Percentiles rank a stretch among this genome's conserved stretches.
These are phyloP conservation scores for Paraphaeosphaeria sporulosa DNA, from an alignment of 2,329 filamentous ascomycete genomes.

Conservation along the genomic window DNA sequence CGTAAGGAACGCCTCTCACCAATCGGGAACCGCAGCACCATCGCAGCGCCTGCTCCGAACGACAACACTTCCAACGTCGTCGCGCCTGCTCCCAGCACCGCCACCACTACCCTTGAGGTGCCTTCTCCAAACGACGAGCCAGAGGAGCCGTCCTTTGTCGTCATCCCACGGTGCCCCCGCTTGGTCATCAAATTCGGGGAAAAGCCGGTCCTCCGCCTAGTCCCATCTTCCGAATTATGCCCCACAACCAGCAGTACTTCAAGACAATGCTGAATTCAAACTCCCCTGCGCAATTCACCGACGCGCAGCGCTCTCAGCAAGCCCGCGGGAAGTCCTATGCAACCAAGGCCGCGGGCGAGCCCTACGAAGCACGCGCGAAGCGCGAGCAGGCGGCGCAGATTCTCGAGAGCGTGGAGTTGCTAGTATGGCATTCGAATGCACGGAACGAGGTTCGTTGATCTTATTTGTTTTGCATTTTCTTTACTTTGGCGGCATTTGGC, in stretches of 20 bases:
- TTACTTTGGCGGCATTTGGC: neutral
- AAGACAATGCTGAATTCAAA: conserved; percentile 4
- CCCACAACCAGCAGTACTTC: conserved; percentile 9
- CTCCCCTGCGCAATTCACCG: conserved; percentile 17
- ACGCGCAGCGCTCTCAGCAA: conserved; percentile 37
- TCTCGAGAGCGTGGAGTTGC: conserved; percentile 46
- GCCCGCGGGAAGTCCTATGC: conserved; percentile 32
- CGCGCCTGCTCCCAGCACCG: neutral
- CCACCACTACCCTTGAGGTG: neutral
- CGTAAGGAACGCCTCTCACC: neutral
- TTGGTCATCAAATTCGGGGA: no score
- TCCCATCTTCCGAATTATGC: neutral
- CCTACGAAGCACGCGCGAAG: conserved; percentile 36
- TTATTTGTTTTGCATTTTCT: neutral
- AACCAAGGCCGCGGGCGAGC: conserved; percentile 23
- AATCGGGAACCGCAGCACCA: neutral
- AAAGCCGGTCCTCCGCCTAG: neutral
- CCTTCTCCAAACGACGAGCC: neutral
- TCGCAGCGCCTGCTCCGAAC: neutral
- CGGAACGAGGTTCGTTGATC: conserved; percentile 43
- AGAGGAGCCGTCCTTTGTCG: no score
- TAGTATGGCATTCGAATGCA: conserved; percentile 43
- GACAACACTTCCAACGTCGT: neutral
- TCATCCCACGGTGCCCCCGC: no score
- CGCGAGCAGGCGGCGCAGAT: conserved; percentile 42